A percentile compares a stretch with the other conserved stretches of the same genome.
phyloP scores from a whole-genome alignment of 2,329 filamentous ascomycete species.

The Bretziella fagacearum region DNA sequence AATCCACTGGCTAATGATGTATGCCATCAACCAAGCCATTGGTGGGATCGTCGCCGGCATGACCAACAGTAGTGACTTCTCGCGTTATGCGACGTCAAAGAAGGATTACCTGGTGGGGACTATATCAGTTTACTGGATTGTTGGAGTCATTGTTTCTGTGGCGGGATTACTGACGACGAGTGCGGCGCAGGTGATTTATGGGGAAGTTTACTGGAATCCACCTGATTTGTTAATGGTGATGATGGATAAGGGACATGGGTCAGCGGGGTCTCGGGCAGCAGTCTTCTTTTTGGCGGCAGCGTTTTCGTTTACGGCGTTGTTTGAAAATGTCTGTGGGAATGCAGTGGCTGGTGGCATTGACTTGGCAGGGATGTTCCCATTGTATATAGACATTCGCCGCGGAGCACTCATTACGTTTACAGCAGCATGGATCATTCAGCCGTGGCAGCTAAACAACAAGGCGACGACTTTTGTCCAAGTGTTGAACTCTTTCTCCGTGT shows the following conservation, averaged over 20 bases:
- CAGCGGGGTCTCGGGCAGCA: conserved; percentile 17
- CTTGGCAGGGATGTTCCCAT: conserved; percentile 19
- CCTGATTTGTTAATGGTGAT: conserved; percentile 16
- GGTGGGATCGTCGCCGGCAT: conserved; percentile 20
- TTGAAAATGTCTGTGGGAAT: conserved; percentile 20
- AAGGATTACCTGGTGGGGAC: conserved; percentile 18
- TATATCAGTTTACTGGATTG: conserved; percentile 18
- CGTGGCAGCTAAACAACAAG: conserved; percentile 21
- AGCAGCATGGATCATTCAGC: conserved; percentile 19
- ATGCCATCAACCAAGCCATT: conserved; percentile 20
- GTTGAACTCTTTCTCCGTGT: conserved; percentile 19
- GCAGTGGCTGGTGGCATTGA: conserved; percentile 20
- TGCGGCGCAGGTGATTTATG: conserved; percentile 18
- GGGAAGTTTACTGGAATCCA: conserved; percentile 15
- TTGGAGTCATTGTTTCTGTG: conserved; percentile 19
- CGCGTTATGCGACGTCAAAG: conserved; percentile 18
- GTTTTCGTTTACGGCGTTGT: conserved; percentile 19
- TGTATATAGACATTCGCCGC: conserved; percentile 19
- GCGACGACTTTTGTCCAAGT: conserved; percentile 19
- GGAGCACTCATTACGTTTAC: conserved; percentile 19
- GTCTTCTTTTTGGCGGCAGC: conserved; percentile 19
- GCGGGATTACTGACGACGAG: conserved; percentile 19
- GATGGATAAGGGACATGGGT: conserved; percentile 18
- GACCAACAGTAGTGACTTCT: conserved; percentile 21
- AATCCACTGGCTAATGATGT: conserved; percentile 20